Evolutionary conservation across 805 yeast genomes (phyloP), one percentile per base, ranked within the genome.

Genomic region (Cyberlindnera petersonii): DNA sequence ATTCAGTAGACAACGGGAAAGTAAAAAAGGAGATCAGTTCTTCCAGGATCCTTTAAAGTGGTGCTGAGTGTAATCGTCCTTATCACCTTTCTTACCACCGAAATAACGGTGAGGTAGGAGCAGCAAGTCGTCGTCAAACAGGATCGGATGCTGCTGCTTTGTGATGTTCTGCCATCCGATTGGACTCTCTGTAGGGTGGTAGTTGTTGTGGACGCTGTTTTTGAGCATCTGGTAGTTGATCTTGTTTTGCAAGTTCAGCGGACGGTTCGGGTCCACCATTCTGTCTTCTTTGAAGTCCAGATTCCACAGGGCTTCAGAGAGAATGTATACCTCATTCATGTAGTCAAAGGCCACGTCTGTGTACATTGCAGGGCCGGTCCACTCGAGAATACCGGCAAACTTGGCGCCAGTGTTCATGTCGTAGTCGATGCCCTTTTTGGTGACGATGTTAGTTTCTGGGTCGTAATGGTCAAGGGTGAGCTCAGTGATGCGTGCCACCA

Each of bases 91-190:
- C 33, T 72, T 78, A 0, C 84, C 83, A 44, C 77, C 70, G 49
- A 78, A 77, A 19, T 77, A 65, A 2, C 83, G 77, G 39, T 79
- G 77, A 16, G 91, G 89, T 40, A 82, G 64, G 3, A 83, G 68
- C 59, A 83, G 58, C n/a, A 83, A 73, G 58, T 82, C 89, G 46
- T 82, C 83, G 5, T 79, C 49, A 19, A 40, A 30, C 18, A 46
- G 30, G 15, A 46, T 39, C 13, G 49, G 49, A 22, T 43, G 41
- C 35, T 36, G 42, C 26, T 39, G 44, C 31, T 43, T 43, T 5
- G 49, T 46, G 24, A 46, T 22, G 33, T 46, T 46, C 30, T 46
- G 47, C 49, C 49, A 46, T 9, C 49, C 49, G 6, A 39, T 11
- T 11, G 49, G 49, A 6, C 24, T 26, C 8, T 28, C 20, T 4